Conservation (phyloP, 169 alveolate genomes). For the Plasmodium blacklocki region DNA sequence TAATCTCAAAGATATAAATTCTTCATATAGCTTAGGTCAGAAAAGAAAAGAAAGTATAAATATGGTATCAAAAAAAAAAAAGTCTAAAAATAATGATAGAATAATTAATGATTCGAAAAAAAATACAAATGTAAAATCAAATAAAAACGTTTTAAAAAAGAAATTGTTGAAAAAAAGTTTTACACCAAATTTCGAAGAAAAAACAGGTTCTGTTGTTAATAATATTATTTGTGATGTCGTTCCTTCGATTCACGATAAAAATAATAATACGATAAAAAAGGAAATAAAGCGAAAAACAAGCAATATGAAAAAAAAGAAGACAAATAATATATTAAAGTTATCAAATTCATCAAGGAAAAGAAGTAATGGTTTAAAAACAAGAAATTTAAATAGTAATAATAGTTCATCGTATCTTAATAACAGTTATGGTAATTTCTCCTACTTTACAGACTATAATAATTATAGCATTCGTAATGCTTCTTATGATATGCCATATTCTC, state of each 20-base stretch:
- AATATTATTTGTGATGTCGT: background rate
- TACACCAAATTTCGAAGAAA: background rate
- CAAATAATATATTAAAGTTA: slow-evolving; percentile 5
- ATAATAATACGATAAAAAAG: slow-evolving; percentile 8
- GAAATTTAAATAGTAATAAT: slow-evolving; percentile 8
- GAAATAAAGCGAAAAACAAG: background rate
- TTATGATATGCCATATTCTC: background rate
- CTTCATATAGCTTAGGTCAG: too few relatives aligned
- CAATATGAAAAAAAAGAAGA: background rate
- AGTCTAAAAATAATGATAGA: background rate
- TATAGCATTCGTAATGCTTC: slow-evolving; percentile 1
- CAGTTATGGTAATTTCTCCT: slow-evolving; percentile 11
- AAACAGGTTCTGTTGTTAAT: background rate
- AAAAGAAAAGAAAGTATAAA: slow-evolving; percentile 13
- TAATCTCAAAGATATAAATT: too few relatives aligned
- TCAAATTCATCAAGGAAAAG: slow-evolving; percentile 13
- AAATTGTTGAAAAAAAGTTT: slow-evolving; percentile 28
- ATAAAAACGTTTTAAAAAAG: background rate
- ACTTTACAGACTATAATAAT: slow-evolving; percentile 7
- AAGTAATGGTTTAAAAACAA: slow-evolving; percentile 11
- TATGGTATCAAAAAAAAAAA: background rate
- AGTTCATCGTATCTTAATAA: background rate
- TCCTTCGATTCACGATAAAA: slow-evolving; percentile 12
- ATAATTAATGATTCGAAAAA: background rate
- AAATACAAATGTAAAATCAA: background rate